Percentiles rank a stretch among this genome's conserved stretches.
Conservation (phyloP, 2,329 filamentous ascomycete species). For the Claviceps humidiphila region DNA sequence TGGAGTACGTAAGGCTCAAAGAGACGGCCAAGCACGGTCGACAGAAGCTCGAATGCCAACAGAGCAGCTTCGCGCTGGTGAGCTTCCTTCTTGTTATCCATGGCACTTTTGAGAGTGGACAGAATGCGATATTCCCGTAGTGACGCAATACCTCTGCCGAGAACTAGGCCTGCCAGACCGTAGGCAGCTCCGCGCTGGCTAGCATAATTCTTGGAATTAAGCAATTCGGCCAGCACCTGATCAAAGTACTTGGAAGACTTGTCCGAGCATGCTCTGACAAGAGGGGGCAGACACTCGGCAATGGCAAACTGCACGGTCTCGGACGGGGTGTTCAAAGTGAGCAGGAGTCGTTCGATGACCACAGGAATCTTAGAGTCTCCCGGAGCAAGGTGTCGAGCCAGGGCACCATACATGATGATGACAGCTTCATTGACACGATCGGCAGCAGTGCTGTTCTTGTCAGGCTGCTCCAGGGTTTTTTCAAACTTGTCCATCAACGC, state of each 20-base stretch:
- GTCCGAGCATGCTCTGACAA: constrained; percentile 70
- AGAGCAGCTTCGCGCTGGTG: constrained; percentile 82
- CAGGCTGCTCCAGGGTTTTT: constrained; percentile 69
- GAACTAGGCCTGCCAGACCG: constrained; percentile 79
- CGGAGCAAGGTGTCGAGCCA: constrained; percentile 72
- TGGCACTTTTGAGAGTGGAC: constrained; percentile 62
- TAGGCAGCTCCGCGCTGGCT: constrained; percentile 86
- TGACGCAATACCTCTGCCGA: constrained; percentile 71
- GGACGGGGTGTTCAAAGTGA: constrained; percentile 83
- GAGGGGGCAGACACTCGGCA: constrained; percentile 80
- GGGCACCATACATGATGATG: constrained; percentile 89
- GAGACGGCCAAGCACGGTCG: constrained; percentile 69
- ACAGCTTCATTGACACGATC: constrained; percentile 95
- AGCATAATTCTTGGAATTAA: constrained; percentile 85
- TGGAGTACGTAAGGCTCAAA: constrained; percentile 97
- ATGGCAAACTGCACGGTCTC: constrained; percentile 96
- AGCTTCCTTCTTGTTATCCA: constrained; percentile 91
- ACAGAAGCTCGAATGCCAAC: constrained; percentile 81
- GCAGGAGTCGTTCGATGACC: constrained; percentile 74
- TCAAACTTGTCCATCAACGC: constrained; percentile 89
- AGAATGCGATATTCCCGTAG: constrained; percentile 79
- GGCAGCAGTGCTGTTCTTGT: constrained; percentile 65
- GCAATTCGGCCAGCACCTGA: constrained; percentile 66
- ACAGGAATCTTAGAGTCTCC: constrained; percentile 81
- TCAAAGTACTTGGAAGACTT: constrained; percentile 71